Conservation (phyloP, 2,329 filamentous ascomycete genomes). For the Pseudogymnoascus pannorum region DNA sequence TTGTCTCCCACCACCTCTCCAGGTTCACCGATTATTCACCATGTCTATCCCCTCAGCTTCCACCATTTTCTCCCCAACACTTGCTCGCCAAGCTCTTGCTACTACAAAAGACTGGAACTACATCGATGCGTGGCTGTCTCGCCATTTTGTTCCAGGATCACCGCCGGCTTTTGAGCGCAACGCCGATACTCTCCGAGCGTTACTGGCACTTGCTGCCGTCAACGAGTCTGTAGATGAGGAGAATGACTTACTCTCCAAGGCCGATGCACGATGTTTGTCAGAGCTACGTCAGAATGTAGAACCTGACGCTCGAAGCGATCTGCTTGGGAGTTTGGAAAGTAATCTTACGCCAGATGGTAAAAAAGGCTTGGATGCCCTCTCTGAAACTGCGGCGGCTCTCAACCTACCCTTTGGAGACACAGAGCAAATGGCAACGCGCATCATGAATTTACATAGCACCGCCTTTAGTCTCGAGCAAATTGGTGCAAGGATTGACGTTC, state of each 20-base stretch:
- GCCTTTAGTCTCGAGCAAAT: constrained; percentile 49
- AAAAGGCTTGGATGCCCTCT: constrained; percentile 50
- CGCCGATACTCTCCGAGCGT: constrained; percentile 67
- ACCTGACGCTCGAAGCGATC: constrained; percentile 30
- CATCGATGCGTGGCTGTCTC: constrained; percentile 73
- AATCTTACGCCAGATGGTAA: constrained; percentile 48
- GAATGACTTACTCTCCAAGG: constrained; percentile 45
- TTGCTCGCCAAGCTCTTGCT: constrained; percentile 67
- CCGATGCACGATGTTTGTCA: constrained; percentile 53
- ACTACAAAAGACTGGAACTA: constrained; percentile 88
- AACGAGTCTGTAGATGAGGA: constrained; percentile 77
- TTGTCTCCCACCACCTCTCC: background rate
- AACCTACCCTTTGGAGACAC: constrained; percentile 36
- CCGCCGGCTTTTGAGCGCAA: constrained; percentile 79
- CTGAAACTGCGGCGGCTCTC: constrained; percentile 42
- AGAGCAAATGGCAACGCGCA: constrained; percentile 41
- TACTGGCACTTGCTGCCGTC: constrained; percentile 64
- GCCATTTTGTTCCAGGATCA: constrained; percentile 56
- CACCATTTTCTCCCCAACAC: constrained; percentile 60
- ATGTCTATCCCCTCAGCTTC: constrained; percentile 25
- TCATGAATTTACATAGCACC: constrained; percentile 49
- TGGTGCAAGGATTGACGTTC: constrained; percentile 43
- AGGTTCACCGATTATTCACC: background rate
- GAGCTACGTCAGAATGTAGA: constrained; percentile 40
- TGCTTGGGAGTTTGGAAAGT: constrained; percentile 48